Base-by-base conservation (phyloP, 108 stramenopile genomes). In the Mediolabrus comicus region DNA sequence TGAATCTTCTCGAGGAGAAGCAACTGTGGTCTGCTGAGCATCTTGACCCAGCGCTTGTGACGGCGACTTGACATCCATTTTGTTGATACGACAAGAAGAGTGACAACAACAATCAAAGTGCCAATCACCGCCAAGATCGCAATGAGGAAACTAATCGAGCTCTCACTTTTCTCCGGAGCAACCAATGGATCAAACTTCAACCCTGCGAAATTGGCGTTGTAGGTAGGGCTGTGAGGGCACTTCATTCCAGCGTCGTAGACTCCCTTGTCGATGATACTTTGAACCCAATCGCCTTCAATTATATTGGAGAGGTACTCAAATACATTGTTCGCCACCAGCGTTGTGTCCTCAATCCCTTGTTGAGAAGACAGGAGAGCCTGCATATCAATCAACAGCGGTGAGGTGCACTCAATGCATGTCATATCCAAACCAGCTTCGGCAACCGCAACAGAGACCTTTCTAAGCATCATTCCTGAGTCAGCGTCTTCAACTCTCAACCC, bases 181-280 rank as follows among this genome's bases (percentile, higher is more conserved):
- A 59, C 62, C 32, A 76, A 52, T 52, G 65, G 59, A 24, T 82
- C 71, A 58, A 78, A 92, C 46, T 74, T 53, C 19, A 74, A 13
- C 8, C 53, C 69, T 52, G 27, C 58, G 22, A 66, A 77, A 28
- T 77, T 71, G 33, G 61, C 49, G 26, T 82, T 67, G 59, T 86
- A 92, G 7, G 64, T 28, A 12, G 75, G 62, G 60, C 67, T 73
- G 53, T 87, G 86, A 2, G 92, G 89, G 36, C 92, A 92, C 62
- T 80, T 70, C 17, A 56, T 51, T 6, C 76, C 63, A 26, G 87
- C 88, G 13, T 90, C 84, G 36, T 74, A 77, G 31, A 92, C 56
- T 16, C 69, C 17, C 19, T 84, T 84, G 55, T 92, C 92, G 31
- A 92, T 63, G 30, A 74, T 43, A n/a, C 65, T 57, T 62, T 90